phyloP scores from a whole-genome alignment of 495 filamentous ascomycete species.

The Annulohypoxylon bovei region DNA sequence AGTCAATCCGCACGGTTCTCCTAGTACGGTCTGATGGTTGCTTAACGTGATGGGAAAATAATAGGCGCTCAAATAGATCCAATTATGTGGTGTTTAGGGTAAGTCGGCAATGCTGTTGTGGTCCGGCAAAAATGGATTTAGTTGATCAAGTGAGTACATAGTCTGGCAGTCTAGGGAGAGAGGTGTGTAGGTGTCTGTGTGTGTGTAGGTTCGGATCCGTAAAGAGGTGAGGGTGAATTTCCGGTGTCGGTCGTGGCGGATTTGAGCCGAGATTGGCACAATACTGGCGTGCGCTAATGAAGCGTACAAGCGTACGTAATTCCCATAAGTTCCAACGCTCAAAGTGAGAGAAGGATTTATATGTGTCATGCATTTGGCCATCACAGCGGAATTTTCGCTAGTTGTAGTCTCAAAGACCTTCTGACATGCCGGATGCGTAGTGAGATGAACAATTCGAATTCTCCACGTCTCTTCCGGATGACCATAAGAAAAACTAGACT shows the following conservation, averaged over 20 bases:
- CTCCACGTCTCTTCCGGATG: conserved; percentile 20
- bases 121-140: neutral
- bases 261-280: conserved; percentile 31
- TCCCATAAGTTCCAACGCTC: conserved; percentile 15
- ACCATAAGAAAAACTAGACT: neutral
- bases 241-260: conserved; percentile 41
- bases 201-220: neutral
- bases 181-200: neutral
- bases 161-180: neutral
- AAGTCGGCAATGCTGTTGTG: neutral
- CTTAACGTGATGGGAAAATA: neutral
- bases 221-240: conserved; percentile 32
- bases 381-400: conserved; percentile 16
- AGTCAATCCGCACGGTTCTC: neutral
- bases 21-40: neutral
- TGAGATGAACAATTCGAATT: conserved; percentile 29
- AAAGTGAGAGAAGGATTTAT: conserved; percentile 28
- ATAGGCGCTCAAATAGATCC: neutral
- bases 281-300: conserved; percentile 30
- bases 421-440: conserved; percentile 15
- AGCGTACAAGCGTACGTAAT: conserved; percentile 16
- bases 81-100: neutral
- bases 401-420: conserved; percentile 2
- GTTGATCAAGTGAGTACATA: neutral
- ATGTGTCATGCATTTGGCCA: conserved; percentile 42